These are phyloP conservation scores for Neoboletus magnificus DNA, from an alignment of 768 basidiomycete species.

Conservation along the genomic window DNA sequence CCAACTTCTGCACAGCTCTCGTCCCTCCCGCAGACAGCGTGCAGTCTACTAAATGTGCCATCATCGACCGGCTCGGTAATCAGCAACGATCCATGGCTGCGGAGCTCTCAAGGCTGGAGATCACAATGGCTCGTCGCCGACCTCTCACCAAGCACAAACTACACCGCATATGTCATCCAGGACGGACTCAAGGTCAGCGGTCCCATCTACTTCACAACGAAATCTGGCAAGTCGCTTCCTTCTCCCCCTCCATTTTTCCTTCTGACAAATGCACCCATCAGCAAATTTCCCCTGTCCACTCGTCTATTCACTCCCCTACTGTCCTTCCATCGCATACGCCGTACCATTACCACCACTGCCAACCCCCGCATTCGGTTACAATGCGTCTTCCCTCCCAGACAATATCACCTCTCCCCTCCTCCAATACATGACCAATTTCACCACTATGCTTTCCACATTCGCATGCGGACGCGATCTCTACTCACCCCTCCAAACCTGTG, in stretches of 20 bases:
- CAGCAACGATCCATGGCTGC: slow-evolving; percentile 54
- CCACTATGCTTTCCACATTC: slow-evolving; percentile 63
- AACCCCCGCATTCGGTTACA: slow-evolving; percentile 41
- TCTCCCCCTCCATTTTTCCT: not conserved
- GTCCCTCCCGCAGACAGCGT: slow-evolving; percentile 53
- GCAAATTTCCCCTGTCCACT: slow-evolving; percentile 69
- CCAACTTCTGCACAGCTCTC: slow-evolving; percentile 44
- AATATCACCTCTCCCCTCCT: slow-evolving; percentile 50
- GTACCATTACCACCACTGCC: slow-evolving; percentile 60
- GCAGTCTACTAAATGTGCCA: slow-evolving; percentile 44
- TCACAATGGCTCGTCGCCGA: slow-evolving; percentile 64
- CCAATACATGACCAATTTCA: slow-evolving; percentile 68
- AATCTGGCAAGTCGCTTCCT: slow-evolving; percentile 51
- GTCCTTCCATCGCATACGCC: slow-evolving; percentile 66
- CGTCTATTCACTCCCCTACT: slow-evolving; percentile 69
- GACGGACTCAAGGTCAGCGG: slow-evolving; percentile 55
- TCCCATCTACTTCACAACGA: slow-evolving; percentile 72
- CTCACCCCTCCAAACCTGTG: slow-evolving; percentile 73
- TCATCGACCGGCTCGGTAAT: slow-evolving; percentile 37
- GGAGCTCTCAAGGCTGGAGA: slow-evolving; percentile 58
- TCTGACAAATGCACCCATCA: not conserved
- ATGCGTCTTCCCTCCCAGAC: slow-evolving; percentile 48
- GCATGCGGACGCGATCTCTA: slow-evolving; percentile 80
- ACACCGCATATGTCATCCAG: slow-evolving; percentile 67
- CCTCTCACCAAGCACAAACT: slow-evolving; percentile 66